Evolutionary conservation across 495 filamentous ascomycete species (phyloP).

Genomic region (Penicillium turbatum): DNA sequence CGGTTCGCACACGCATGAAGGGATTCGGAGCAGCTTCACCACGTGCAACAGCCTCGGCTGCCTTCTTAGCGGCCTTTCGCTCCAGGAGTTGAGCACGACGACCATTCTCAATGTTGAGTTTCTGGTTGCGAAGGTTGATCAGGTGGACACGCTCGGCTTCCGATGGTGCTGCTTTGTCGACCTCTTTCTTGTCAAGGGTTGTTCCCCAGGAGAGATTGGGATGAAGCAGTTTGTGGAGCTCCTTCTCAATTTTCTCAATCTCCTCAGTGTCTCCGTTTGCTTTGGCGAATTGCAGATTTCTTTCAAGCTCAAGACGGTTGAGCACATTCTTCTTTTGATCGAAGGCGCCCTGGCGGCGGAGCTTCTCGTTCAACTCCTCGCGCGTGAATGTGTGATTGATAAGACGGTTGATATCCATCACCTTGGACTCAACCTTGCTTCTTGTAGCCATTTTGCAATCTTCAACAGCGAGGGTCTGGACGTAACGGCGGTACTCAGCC

Average conservation of each 20-base stretch:
- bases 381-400: conserved; percentile 75
- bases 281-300: conserved; percentile 61
- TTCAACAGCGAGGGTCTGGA: conserved; percentile 65
- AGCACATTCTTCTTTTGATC: conserved; percentile 57
- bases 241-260: conserved; percentile 56
- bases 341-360: conserved; percentile 61
- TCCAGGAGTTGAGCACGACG: conserved; percentile 83
- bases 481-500: conserved; percentile 81
- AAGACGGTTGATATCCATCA: conserved; percentile 75
- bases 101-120: conserved; percentile 71
- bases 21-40: conserved; percentile 50
- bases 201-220: conserved; percentile 68
- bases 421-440: conserved; percentile 60
- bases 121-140: conserved; percentile 74
- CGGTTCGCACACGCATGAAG: conserved; percentile 59
- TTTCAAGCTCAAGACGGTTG: conserved; percentile 58
- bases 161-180: conserved; percentile 37
- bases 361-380: conserved; percentile 70
- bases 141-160: conserved; percentile 73
- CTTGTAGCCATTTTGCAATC: conserved; percentile 66
- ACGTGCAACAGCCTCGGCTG: conserved; percentile 51
- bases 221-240: conserved; percentile 62
- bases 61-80: conserved; percentile 57
- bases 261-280: conserved; percentile 56
- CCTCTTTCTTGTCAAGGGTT: conserved; percentile 44